phyloP scores from a whole-genome alignment of 2,329 filamentous ascomycete species.

The Penicillium sumatraense region DNA sequence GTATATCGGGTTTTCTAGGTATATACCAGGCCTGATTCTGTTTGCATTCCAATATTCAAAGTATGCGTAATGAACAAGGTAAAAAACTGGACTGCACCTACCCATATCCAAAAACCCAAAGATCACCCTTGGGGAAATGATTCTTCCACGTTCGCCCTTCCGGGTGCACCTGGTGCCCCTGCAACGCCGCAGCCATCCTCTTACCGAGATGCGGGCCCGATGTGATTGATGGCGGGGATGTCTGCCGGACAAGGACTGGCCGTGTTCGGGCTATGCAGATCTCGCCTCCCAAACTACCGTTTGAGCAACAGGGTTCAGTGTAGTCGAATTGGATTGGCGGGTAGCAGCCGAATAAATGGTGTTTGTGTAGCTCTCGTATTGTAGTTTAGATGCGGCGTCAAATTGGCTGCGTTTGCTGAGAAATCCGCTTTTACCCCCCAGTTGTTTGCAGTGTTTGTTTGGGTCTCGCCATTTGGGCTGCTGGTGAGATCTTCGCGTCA shows the following conservation, averaged over 20 bases:
- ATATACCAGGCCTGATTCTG: not conserved
- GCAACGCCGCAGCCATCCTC: conserved; percentile 22
- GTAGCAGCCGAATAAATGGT: not conserved
- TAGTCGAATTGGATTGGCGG: not conserved
- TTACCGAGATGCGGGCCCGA: not conserved
- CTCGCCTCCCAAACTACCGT: too few species aligned
- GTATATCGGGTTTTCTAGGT: not conserved
- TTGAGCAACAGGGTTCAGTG: not conserved
- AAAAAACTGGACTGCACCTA: conserved; percentile 52
- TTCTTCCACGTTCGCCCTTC: conserved; percentile 48
- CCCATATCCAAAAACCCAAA: conserved; percentile 99
- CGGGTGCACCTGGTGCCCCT: conserved; percentile 28
- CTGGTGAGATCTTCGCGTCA: not conserved
- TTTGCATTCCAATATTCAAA: too few species aligned
- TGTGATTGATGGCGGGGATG: not conserved
- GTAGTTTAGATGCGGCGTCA: not conserved
- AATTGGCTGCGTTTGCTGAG: conserved; percentile 11
- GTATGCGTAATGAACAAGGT: not conserved
- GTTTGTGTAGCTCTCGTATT: not conserved
- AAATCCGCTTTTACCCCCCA: conserved; percentile 3
- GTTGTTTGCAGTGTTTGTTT: conserved; percentile 34
- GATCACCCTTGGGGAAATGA: conserved; percentile 62
- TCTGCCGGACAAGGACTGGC: not conserved
- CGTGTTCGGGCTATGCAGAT: not conserved
- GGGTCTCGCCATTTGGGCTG: conserved; percentile 3